Evolutionary conservation across 805 yeast species (phyloP), one percentile per base, ranked within the genome.

Genomic region (Yamadazyma paraphyllophila): DNA sequence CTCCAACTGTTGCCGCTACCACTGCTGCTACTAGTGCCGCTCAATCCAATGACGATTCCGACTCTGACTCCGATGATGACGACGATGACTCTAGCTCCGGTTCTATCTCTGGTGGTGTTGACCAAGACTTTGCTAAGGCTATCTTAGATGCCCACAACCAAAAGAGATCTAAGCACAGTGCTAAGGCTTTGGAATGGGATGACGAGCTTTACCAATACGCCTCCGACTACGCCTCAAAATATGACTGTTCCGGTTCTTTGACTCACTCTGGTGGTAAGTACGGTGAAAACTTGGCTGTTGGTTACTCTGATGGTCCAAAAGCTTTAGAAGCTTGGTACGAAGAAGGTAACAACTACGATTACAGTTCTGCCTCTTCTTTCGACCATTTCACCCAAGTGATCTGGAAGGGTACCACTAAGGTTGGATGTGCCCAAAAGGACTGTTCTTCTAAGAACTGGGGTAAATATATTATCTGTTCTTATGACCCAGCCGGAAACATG

Each of bases 311-410:
- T 38, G 63, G 69, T 20, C 53, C 57, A 10, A 40, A 61, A 15
- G 73, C 73, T 7, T 57, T 68, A 6, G 49, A 56, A 11, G 73
- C 73, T 14, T 71, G 76, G 76, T 69, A 70, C 57, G 60, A 50
- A 36, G 75, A 69, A 56, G 71, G 71, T 42, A 46, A 55, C 6
- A 53, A 54, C 37, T 66, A 61, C 48, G 56, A 60, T 40, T 63
- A 55, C 54, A 29, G 55, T 44, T 54, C 66, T 40, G 72, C 75
- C 38, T 55, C 65, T 38, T 61, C 66, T 44, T 71, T 66, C 45
- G 65, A 69, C 54, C 96, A 88, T 65, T 88, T 86, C 67, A 85
- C 95, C 15, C 94, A 86, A 62, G 69, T 88, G 38, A 79, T 88
- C 27, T 88, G 96, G 96, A 76, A 73, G 52, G 62, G 68, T 24